phyloP scores from a whole-genome alignment of 2,329 filamentous ascomycete species.

The Pseudogymnoascus sp. region DNA sequence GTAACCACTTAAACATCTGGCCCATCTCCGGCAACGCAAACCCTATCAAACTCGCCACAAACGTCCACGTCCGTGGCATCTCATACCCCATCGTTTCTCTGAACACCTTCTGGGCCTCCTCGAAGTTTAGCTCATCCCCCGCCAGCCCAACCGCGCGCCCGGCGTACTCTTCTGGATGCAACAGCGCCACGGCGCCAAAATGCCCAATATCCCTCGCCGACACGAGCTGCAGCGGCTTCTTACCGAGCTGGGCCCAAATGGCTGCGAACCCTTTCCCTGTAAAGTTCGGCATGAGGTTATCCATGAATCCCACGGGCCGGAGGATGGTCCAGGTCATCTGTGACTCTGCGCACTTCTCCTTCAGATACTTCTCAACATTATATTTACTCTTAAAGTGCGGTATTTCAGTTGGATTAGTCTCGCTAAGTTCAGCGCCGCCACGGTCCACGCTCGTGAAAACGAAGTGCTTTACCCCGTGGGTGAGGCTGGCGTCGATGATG shows the following conservation, averaged over 20 bases:
- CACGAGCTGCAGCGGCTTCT: slow-evolving; percentile 35
- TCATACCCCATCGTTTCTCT: slow-evolving; percentile 23
- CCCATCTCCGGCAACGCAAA: slow-evolving; percentile 24
- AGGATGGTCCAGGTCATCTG: slow-evolving; percentile 50
- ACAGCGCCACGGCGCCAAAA: slow-evolving; percentile 39
- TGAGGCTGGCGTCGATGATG: slow-evolving; percentile 50
- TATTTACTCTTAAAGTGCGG: slow-evolving; percentile 58
- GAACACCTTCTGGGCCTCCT: slow-evolving; percentile 28
- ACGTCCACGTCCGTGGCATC: slow-evolving; percentile 25
- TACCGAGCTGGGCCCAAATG: slow-evolving; percentile 22
- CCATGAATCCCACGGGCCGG: slow-evolving; percentile 50
- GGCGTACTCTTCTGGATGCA: slow-evolving; percentile 32
- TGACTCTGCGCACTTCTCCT: slow-evolving; percentile 29
- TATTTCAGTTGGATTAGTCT: slow-evolving; percentile 46
- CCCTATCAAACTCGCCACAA: slow-evolving; percentile 21
- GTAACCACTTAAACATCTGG: slow-evolving; percentile 28
- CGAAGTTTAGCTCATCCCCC: slow-evolving; percentile 38
- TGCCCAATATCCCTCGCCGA: slow-evolving; percentile 39
- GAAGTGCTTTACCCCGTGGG: slow-evolving; percentile 49
- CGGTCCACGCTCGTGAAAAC: slow-evolving; percentile 60
- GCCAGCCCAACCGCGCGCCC: slow-evolving; percentile 35
- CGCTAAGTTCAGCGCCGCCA: slow-evolving; percentile 44
- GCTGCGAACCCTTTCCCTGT: slow-evolving; percentile 21
- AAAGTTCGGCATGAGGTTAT: slow-evolving; percentile 32
- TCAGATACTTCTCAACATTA: slow-evolving; percentile 55